These are phyloP conservation scores for Fraxinus pennsylvanica DNA, from an alignment of 257 asterid genomes.

Conservation along the genomic window DNA sequence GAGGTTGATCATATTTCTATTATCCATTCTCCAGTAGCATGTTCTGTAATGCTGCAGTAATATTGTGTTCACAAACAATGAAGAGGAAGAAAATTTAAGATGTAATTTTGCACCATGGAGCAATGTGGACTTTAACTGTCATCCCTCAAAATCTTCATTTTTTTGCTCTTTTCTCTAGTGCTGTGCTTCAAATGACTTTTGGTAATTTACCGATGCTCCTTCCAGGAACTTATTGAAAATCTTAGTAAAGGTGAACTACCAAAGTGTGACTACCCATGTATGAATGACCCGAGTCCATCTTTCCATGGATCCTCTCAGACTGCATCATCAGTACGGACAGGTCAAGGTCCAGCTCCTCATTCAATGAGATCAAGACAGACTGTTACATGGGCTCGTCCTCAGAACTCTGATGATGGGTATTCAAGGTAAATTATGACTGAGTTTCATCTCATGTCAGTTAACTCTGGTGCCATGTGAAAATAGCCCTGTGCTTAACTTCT, in stretches of 20 bases:
- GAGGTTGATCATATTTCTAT: background rate
- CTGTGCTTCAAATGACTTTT: background rate
- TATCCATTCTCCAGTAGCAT: background rate
- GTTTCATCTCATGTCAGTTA: background rate
- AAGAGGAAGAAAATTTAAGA: background rate
- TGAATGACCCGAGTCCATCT: slow-evolving; percentile 95
- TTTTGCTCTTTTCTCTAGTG: background rate
- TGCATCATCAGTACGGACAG: slow-evolving; percentile 55
- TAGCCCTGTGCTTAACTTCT: slow-evolving; percentile 1
- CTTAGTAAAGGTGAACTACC: slow-evolving; percentile 85
- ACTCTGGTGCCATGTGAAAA: slow-evolving; percentile 8
- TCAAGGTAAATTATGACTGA: slow-evolving; percentile 63
- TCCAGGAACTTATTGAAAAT: slow-evolving; percentile 88
- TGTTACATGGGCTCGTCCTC: slow-evolving; percentile 97
- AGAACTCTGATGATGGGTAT: slow-evolving; percentile 62
- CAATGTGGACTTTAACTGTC: background rate
- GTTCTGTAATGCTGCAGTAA: background rate
- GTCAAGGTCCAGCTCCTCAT: slow-evolving; percentile 68
- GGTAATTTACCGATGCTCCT: slow-evolving; percentile 19
- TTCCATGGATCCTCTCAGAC: slow-evolving; percentile 63
- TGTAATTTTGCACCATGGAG: background rate
- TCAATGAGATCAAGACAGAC: slow-evolving; percentile 94
- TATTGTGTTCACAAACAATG: background rate
- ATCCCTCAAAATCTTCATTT: background rate
- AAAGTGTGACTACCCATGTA: slow-evolving; percentile 82